Base-by-base conservation (phyloP, 108 stramenopile species). In the Pseudonitzschia pungens region DNA sequence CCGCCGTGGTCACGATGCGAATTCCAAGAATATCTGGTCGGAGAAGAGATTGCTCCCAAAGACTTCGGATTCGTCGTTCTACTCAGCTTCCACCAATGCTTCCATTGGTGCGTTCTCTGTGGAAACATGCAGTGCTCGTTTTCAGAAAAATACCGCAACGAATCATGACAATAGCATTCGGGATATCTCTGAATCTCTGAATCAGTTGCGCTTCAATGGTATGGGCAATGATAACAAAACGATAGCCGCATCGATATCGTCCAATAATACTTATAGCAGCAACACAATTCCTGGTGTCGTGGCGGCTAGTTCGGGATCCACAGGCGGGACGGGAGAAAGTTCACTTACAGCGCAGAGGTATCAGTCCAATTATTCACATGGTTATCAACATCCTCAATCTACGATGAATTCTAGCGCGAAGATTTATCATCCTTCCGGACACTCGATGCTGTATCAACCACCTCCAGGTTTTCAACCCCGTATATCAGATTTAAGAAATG, bases 241-340 rank as follows among this genome's bases (percentile, higher is more conserved):
- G 18, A 11, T 22, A 40, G 64, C 64, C 24, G 32, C 64, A 10
- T 65, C 64, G 21, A 66, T 53, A 24, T n/a, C 74, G 14, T 68
- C 66, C 15, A 50, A 42, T 43, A 27, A 42, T 36, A 40, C 73
- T 1, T 36, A 50, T 27, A 58, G 48, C 21, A 65, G 73, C 31
- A 27, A 43, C 0, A 73, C 58, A 2, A 44, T 77, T 20, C 76
- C 76, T 12, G 76, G 69, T 18, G 51, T 77, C 24, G 51, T 77
- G 18, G 76, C 69, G 3, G 76, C 62, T 29, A 77, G 69, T 48
- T 77, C 76, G 28, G 76, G 69, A 65, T 77, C 76, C 4, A 77
- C 76, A 6, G 31, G 48, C 4, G 73, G 52, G 14, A 65, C 27
- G 21, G 31, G 44, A 21, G 28, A 42, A 60, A 26, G 67, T 55